Evolutionary conservation across 176 grass and related monocot species (phyloP).

Genomic region (Aegilops umbellulata): DNA sequence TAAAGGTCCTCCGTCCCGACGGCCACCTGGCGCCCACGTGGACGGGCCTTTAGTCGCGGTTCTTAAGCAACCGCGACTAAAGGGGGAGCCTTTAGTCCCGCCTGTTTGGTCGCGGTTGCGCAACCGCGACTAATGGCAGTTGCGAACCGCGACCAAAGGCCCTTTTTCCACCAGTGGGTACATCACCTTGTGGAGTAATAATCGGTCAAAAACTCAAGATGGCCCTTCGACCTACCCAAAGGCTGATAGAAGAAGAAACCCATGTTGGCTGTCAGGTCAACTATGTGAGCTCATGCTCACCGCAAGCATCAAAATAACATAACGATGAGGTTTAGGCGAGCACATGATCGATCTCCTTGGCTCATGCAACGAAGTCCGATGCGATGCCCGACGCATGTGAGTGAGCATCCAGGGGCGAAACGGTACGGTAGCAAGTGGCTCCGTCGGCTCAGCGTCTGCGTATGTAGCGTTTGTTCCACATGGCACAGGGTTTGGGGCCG

Average conservation of each 20-base stretch:
- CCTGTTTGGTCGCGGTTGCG: no score
- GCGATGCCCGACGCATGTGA: not conserved
- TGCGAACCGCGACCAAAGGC: no score
- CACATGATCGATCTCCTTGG: not conserved
- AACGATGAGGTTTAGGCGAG: not conserved
- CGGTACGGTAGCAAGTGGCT: not conserved
- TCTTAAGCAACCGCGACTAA: no score
- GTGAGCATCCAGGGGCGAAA: not conserved
- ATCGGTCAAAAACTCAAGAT: not conserved
- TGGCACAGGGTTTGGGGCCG: not conserved
- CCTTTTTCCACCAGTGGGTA: no score
- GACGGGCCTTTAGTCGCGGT: no score
- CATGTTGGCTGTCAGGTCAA: not conserved
- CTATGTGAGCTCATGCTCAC: conserved; percentile 2
- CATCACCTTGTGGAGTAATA: no score
- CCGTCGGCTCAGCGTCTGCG: not conserved
- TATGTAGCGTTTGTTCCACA: not conserved
- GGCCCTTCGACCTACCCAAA: not conserved
- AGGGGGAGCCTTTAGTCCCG: no score
- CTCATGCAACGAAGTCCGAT: not conserved
- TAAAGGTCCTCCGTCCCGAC: no score
- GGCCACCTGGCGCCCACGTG: no score
- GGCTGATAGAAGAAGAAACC: not conserved
- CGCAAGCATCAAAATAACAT: not conserved
- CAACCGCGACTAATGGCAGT: no score